Evolutionary conservation across 1,284 basidiomycete genomes (phyloP).

Genomic region (Ustilago trichophora): DNA sequence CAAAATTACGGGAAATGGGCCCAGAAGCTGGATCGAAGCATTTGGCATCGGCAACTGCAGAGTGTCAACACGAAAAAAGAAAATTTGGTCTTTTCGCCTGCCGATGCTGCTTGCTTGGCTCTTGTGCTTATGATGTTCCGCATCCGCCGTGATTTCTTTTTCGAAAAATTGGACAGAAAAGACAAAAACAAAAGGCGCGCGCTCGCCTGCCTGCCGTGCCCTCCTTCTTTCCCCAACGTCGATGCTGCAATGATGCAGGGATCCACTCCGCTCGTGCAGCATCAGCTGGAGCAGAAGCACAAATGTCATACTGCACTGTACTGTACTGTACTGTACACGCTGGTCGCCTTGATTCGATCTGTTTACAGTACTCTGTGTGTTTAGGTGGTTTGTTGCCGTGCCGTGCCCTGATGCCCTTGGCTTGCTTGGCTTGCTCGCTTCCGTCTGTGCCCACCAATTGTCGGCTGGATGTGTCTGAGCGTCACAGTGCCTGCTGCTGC

Average conservation of each 20-base stretch:
- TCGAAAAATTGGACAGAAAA: neutral
- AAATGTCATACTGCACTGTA: neutral
- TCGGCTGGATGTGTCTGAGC: slow-evolving; percentile 9
- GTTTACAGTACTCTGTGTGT: too few species aligned
- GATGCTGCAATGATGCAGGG: slow-evolving; percentile 7
- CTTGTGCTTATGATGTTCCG: too few species aligned
- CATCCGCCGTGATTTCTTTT: neutral
- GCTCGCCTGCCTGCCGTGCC: slow-evolving; percentile 1
- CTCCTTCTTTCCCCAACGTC: too few species aligned
- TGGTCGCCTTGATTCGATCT: too few species aligned
- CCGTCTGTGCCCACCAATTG: neutral
- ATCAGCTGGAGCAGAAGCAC: neutral
- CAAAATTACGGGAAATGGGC: too few species aligned
- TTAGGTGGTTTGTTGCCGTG: too few species aligned
- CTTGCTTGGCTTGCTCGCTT: neutral
- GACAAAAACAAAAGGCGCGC: slow-evolving; percentile 5
- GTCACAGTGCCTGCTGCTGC: slow-evolving; percentile 17
- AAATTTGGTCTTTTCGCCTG: slow-evolving; percentile 3
- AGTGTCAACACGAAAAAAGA: too few species aligned
- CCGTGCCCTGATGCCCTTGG: neutral
- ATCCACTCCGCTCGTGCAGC: slow-evolving; percentile 1
- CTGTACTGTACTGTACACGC: neutral
- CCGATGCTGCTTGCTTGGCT: too few species aligned
- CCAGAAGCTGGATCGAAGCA: slow-evolving; percentile 4
- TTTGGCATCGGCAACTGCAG: slow-evolving; percentile 14